These are phyloP conservation scores for Heterobasidion parviporum DNA, from an alignment of 1,284 basidiomycete genomes.

Conservation along the genomic window DNA sequence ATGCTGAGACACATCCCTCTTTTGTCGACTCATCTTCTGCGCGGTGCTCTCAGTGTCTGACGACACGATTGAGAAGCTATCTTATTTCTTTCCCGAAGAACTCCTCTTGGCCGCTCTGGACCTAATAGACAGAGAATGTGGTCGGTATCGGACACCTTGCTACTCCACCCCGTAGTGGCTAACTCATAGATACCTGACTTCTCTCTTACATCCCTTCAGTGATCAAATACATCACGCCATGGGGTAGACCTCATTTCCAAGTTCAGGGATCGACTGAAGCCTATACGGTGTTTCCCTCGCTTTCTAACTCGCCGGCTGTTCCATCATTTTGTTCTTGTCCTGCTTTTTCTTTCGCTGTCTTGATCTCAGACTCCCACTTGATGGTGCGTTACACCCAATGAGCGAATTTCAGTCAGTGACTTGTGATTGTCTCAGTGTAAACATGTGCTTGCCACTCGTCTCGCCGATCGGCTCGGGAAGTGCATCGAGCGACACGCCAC, in stretches of 20 bases:
- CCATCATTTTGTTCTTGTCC: constrained; percentile 67
- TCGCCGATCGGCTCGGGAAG: constrained; percentile 45
- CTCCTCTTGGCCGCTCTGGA: constrained; percentile 63
- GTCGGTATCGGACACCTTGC: constrained; percentile 25
- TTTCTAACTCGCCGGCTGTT: constrained; percentile 26
- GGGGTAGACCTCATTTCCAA: constrained; percentile 52
- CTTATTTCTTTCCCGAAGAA: constrained; percentile 50
- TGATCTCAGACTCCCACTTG: constrained; percentile 49
- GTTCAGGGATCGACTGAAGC: constrained; percentile 56
- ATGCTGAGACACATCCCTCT: background rate
- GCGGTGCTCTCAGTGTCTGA: constrained; percentile 21
- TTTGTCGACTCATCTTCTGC: background rate
- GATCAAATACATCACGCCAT: constrained; percentile 48
- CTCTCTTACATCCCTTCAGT: constrained; percentile 30
- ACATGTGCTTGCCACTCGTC: constrained; percentile 57
- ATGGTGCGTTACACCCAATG: constrained; percentile 36
- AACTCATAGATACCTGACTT: background rate
- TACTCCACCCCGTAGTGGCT: background rate
- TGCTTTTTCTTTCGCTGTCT: constrained; percentile 55
- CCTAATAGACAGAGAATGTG: constrained; percentile 55
- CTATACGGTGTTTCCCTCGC: constrained; percentile 51
- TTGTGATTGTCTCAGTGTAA: constrained; percentile 47
- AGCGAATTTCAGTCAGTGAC: too few relatives aligned
- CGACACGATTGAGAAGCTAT: constrained; percentile 44
- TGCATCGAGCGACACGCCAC: constrained; percentile 40